phyloP scores from a whole-genome alignment of 2,329 filamentous ascomycete species.

The Fusarium agapanthi region DNA sequence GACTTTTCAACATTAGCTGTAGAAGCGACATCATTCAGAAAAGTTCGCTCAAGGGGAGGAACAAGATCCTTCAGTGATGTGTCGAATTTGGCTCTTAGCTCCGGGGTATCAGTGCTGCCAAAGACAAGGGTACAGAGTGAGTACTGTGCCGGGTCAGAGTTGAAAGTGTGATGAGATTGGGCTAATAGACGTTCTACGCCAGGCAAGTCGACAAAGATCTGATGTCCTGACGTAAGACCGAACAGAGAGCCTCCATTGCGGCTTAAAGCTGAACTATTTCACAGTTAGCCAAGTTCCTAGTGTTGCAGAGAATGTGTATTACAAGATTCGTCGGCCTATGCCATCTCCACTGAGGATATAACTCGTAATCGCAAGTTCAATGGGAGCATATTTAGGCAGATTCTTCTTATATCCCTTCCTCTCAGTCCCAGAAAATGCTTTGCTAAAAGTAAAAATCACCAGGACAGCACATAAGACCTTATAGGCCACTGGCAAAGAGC shows the following conservation, averaged over 20 bases:
- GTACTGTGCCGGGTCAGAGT: constrained; percentile 9
- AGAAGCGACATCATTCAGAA: constrained; percentile 33
- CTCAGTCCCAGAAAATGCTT: neutral
- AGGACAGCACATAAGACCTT: neutral
- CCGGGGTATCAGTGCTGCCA: constrained; percentile 1
- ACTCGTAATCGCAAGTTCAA: constrained; percentile 22
- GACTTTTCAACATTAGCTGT: constrained; percentile 30
- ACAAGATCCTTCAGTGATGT: constrained; percentile 12
- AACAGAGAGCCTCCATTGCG: constrained; percentile 31
- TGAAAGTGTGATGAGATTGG: constrained; percentile 22
- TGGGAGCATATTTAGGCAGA: constrained; percentile 10
- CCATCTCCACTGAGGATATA: constrained; percentile 23
- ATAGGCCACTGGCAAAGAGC: neutral
- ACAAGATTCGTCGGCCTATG: constrained; percentile 21
- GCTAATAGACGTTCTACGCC: constrained; percentile 26
- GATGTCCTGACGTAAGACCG: constrained; percentile 29
- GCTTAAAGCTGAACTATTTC: constrained; percentile 4
- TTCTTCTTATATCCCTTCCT: neutral
- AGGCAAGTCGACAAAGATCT: constrained; percentile 23
- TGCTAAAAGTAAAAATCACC: neutral
- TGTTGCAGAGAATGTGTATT: neutral
- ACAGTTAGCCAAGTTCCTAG: neutral
- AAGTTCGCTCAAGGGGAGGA: constrained; percentile 20
- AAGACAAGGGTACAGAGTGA: constrained; percentile 29
- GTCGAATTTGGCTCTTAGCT: constrained; percentile 11